These are phyloP conservation scores for Pyricularia pennisetigena DNA, from an alignment of 2,329 filamentous ascomycete species.

Conservation along the genomic window DNA sequence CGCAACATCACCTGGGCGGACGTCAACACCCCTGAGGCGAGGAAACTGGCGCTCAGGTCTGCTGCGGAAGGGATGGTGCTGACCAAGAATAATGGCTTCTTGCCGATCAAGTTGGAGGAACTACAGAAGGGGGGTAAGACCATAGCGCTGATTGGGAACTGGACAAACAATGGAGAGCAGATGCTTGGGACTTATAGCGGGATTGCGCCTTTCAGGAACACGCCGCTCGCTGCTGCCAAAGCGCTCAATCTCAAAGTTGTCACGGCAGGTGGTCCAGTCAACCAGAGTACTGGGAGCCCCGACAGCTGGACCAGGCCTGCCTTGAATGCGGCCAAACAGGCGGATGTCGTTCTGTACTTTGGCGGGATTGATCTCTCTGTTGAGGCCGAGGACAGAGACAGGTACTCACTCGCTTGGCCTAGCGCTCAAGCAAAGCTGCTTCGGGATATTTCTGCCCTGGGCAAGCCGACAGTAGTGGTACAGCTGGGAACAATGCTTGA, in stretches of 20 bases:
- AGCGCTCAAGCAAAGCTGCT: constrained; percentile 40
- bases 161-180: constrained; percentile 45
- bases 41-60: constrained; percentile 45
- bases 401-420: constrained; percentile 40
- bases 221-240: constrained; percentile 40
- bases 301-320: constrained; percentile 23
- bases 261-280: neutral
- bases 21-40: constrained; percentile 42
- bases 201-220: constrained; percentile 42
- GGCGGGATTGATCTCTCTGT: constrained; percentile 44
- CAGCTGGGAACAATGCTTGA: constrained; percentile 44
- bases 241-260: constrained; percentile 10
- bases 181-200: constrained; percentile 52
- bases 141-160: constrained; percentile 47
- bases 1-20: constrained; percentile 41
- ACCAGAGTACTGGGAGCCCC: constrained; percentile 13
- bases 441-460: constrained; percentile 26
- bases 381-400: constrained; percentile 42
- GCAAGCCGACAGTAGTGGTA: constrained; percentile 38
- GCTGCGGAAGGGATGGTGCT: constrained; percentile 35
- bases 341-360: constrained; percentile 44
- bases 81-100: constrained; percentile 42
- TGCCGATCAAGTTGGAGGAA: constrained; percentile 36
- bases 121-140: constrained; percentile 16
- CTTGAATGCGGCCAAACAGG: constrained; percentile 26